These are phyloP conservation scores for Litsea cubeba DNA, from an alignment of 164 flowering plant genomes.

Conservation along the genomic window DNA sequence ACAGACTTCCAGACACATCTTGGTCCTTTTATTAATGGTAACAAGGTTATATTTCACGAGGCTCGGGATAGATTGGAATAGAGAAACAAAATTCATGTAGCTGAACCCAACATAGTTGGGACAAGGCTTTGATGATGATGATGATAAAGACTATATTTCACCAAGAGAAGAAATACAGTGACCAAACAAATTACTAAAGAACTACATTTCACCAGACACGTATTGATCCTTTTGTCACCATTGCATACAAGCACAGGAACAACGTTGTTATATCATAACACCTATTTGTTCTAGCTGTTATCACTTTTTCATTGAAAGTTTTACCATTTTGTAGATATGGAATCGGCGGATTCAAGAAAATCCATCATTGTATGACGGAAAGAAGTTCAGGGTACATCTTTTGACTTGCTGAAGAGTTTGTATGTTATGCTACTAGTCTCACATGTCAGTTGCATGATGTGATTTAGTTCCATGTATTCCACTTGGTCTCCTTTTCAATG, in stretches of 20 bases:
- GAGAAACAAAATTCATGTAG: too few species aligned
- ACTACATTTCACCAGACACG: too few species aligned
- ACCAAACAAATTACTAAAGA: too few species aligned
- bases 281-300: background rate
- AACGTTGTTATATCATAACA: background rate
- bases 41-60: too few species aligned
- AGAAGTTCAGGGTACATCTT: constrained; percentile 74
- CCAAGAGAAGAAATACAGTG: too few species aligned
- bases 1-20: too few species aligned
- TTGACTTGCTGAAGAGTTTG: background rate
- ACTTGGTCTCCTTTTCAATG: background rate
- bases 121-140: too few species aligned
- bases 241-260: background rate
- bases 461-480: background rate
- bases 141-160: too few species aligned
- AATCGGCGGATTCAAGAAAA: constrained; percentile 43
- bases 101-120: too few species aligned
- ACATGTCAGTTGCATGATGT: background rate
- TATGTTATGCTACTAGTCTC: background rate
- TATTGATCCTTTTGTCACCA: background rate
- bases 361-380: constrained; percentile 66
- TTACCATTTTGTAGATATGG: constrained; percentile 63
- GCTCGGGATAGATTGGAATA: too few species aligned
- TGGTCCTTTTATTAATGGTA: too few species aligned
- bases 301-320: background rate